Conservation (phyloP, 2,329 filamentous ascomycete species). For the Pseudogymnoascus sp. region DNA sequence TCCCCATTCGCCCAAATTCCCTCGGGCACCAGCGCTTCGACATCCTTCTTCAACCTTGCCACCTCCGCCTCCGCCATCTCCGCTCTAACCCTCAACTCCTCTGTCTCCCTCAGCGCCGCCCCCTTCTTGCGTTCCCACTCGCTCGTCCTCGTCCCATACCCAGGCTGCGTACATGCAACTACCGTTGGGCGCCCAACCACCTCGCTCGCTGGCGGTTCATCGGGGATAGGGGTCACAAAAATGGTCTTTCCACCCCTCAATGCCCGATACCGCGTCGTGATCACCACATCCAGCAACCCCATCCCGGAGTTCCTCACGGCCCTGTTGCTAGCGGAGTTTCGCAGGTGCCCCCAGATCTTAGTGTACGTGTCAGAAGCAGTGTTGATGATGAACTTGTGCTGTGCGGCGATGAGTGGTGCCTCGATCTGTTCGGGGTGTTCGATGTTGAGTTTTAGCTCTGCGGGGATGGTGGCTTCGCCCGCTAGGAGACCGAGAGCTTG, state of each 20-base stretch:
- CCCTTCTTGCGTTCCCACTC: slow-evolving; percentile 18
- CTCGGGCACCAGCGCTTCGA: not conserved
- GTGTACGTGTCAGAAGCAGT: slow-evolving; percentile 37
- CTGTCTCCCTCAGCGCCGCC: not conserved
- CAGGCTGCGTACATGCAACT: slow-evolving; percentile 24
- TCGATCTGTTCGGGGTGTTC: slow-evolving; percentile 42
- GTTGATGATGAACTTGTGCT: slow-evolving; percentile 48
- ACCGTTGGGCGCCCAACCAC: slow-evolving; percentile 39
- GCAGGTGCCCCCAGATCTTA: slow-evolving; percentile 34
- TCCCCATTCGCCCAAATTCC: not conserved
- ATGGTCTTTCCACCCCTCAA: slow-evolving; percentile 40
- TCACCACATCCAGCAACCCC: slow-evolving; percentile 42
- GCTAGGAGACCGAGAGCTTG: slow-evolving; percentile 43
- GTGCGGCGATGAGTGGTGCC: slow-evolving; percentile 45
- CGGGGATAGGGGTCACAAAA: slow-evolving; percentile 40
- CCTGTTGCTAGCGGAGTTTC: slow-evolving; percentile 25
- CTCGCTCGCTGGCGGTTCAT: slow-evolving; percentile 38
- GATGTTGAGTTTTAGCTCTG: slow-evolving; percentile 43
- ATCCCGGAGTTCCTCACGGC: slow-evolving; percentile 18
- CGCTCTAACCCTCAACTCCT: not conserved
- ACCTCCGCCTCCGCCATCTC: not conserved
- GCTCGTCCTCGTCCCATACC: slow-evolving; percentile 23
- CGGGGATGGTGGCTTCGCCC: slow-evolving; percentile 42
- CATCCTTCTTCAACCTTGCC: not conserved
- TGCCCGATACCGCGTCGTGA: slow-evolving; percentile 46